A percentile compares a stretch with the other conserved stretches of the same genome.
Conservation (phyloP, 1,284 basidiomycete genomes). For the Ustilago bromivora region DNA sequence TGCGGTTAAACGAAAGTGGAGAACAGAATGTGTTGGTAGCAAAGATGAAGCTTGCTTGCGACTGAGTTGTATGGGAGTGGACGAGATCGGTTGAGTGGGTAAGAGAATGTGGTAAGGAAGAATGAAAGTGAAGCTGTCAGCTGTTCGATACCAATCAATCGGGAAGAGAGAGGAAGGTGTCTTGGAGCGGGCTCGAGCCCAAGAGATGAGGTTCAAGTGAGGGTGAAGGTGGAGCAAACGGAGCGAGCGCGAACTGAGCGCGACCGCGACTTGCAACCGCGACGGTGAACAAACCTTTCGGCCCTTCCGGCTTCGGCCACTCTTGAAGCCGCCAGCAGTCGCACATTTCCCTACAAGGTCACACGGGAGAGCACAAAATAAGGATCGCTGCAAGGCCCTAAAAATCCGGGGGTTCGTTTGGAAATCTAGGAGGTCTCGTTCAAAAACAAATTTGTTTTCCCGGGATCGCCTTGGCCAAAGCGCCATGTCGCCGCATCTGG, state of each 20-base stretch:
- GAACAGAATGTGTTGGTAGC: conserved; percentile 4
- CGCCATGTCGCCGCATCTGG: conserved; percentile 8
- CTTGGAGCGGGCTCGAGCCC: not conserved
- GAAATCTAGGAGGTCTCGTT: conserved; percentile 12
- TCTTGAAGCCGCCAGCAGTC: not conserved
- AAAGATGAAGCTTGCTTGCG: not conserved
- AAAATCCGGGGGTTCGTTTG: conserved; percentile 3
- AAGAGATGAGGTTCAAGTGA: conserved; percentile 7
- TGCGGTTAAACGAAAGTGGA: not conserved
- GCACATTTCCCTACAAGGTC: not conserved
- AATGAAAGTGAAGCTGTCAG: not conserved
- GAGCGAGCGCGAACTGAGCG: conserved; percentile 20
- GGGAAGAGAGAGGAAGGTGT: not conserved
- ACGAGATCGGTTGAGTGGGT: not conserved
- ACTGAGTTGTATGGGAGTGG: not conserved
- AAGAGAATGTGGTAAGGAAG: conserved; percentile 14
- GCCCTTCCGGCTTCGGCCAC: not conserved
- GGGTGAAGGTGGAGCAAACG: conserved; percentile 11
- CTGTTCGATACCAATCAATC: not conserved
- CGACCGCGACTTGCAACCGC: conserved; percentile 21
- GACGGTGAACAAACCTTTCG: not conserved
- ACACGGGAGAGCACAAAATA: not conserved
- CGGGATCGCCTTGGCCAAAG: not conserved
- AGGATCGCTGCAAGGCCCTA: conserved; percentile 5
- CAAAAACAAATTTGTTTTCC: not conserved